These are phyloP conservation scores for Gossypium schwendimanii DNA, from an alignment of 441 rosid species.

Conservation along the genomic window DNA sequence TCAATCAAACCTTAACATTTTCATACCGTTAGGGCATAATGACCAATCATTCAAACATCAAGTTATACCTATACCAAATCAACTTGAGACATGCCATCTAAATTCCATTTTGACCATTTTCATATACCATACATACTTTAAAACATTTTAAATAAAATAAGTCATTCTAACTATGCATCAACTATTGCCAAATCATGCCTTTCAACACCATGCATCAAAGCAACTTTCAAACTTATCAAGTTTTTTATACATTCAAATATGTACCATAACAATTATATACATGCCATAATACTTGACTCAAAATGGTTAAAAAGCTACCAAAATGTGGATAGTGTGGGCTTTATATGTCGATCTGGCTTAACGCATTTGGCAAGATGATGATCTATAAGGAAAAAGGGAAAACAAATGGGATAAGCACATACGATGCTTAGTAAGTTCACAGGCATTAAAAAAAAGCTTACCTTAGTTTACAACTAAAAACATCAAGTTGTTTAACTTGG, in stretches of 20 bases:
- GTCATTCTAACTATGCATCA: not conserved
- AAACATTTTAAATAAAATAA: no score
- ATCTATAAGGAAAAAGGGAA: not conserved
- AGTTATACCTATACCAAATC: not conserved
- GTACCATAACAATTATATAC: not conserved
- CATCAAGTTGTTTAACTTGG: not conserved
- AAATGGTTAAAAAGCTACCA: not conserved
- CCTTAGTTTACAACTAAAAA: not conserved
- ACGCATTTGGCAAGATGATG: not conserved
- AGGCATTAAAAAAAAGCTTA: no score
- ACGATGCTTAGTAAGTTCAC: not conserved
- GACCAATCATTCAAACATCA: not conserved
- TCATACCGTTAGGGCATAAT: not conserved
- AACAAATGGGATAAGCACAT: not conserved
- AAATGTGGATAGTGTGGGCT: not conserved
- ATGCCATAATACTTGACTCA: not conserved
- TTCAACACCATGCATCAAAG: not conserved
- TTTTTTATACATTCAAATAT: not conserved
- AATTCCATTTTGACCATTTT: not conserved
- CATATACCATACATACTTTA: not conserved
- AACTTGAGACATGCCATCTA: not conserved
- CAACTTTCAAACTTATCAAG: not conserved
- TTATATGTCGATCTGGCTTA: not conserved
- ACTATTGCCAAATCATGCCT: not conserved
- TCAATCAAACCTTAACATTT: not conserved